Percentiles rank a stretch among this genome's conserved stretches.
These are phyloP conservation scores for Dichotomopilus funicola DNA, from an alignment of 2,329 filamentous ascomycete species.

Conservation along the genomic window DNA sequence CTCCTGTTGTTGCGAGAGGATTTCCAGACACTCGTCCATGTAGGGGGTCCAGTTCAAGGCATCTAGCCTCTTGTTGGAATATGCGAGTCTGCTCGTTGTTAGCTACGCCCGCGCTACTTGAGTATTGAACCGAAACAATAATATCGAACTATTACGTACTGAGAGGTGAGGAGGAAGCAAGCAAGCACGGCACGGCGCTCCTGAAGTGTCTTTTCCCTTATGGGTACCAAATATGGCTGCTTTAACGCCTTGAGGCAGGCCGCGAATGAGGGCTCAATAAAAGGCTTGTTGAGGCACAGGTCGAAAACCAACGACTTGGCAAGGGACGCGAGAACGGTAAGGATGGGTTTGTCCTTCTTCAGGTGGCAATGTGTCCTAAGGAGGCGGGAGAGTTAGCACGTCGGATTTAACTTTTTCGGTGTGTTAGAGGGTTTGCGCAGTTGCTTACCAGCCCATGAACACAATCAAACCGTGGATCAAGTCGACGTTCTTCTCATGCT, in stretches of 20 bases:
- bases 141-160: constrained; percentile 26
- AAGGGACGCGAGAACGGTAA: constrained; percentile 39
- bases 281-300: constrained; percentile 37
- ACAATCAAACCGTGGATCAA: constrained; percentile 44
- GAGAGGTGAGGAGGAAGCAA: constrained; percentile 37
- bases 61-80: constrained; percentile 40
- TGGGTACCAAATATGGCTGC: constrained; percentile 10
- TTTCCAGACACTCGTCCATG: constrained; percentile 50
- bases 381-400: neutral
- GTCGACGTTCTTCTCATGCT: constrained; percentile 45
- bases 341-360: constrained; percentile 36
- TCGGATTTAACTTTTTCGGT: neutral
- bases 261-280: constrained; percentile 29
- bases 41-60: constrained; percentile 50
- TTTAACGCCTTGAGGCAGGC: constrained; percentile 29
- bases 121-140: neutral
- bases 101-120: neutral
- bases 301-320: constrained; percentile 40
- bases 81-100: constrained; percentile 18
- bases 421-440: too few relatives aligned
- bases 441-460: constrained; percentile 39
- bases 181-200: constrained; percentile 44
- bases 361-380: constrained; percentile 34
- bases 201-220: constrained; percentile 38
- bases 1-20: constrained; percentile 41